These are phyloP conservation scores for Fraxinus velutina DNA, from an alignment of 305 asterid genomes.

Conservation along the genomic window DNA sequence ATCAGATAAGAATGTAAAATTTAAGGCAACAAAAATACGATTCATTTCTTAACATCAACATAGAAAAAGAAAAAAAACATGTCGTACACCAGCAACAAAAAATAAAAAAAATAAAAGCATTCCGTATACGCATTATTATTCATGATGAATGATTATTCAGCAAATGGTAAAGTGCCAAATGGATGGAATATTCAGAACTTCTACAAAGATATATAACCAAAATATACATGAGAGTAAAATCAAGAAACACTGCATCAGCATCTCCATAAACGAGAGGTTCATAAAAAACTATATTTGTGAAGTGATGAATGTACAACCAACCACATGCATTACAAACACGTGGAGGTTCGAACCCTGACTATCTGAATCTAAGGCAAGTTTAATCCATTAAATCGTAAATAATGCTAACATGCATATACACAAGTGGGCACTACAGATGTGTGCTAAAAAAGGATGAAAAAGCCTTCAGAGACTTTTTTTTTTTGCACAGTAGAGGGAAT, in stretches of 20 bases:
- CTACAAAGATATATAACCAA: not conserved
- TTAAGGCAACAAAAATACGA: not conserved
- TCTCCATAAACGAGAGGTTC: not conserved
- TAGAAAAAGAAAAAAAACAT: not conserved
- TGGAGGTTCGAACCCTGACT: not conserved
- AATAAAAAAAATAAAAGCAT: not conserved
- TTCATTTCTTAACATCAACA: not conserved
- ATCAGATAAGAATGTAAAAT: conserved; percentile 18
- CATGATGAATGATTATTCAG: not conserved
- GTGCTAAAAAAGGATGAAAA: not conserved
- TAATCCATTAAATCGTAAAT: not conserved
- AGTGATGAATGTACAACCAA: not conserved
- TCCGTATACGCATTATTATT: not conserved
- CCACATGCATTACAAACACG: not conserved
- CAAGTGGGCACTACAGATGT: not conserved
- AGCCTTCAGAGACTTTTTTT: not conserved
- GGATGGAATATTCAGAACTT: not conserved
- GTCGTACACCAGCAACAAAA: not conserved
- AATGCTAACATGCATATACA: not conserved
- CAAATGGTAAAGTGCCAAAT: not conserved
- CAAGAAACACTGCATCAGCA: not conserved
- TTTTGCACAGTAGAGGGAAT: not conserved
- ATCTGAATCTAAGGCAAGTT: not conserved
- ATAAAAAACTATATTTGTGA: not conserved
- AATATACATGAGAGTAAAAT: not conserved